phyloP scores from a whole-genome alignment of 1,284 basidiomycete species.

The Cryptococcus sp. region DNA sequence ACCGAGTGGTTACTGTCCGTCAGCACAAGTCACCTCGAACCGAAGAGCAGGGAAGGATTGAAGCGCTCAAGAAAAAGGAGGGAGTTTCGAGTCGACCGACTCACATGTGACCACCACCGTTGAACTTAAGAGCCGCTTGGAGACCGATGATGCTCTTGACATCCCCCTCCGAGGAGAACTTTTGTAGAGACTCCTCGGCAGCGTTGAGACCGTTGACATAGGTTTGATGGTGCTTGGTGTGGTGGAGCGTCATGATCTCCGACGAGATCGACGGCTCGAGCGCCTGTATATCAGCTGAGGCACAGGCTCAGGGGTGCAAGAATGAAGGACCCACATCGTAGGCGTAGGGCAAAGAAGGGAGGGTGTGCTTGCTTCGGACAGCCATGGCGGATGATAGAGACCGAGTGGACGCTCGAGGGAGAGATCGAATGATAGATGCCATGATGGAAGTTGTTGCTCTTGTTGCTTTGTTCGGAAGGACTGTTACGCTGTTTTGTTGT shows the following conservation, averaged over 20 bases:
- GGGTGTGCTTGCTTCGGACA: slow-evolving; percentile 44
- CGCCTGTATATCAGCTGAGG: slow-evolving; percentile 30
- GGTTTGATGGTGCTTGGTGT: slow-evolving; percentile 91
- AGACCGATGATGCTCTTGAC: slow-evolving; percentile 77
- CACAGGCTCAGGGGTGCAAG: neutral
- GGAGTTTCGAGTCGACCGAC: no score
- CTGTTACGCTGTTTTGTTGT: neutral
- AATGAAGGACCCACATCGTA: slow-evolving; percentile 64
- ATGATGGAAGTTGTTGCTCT: neutral
- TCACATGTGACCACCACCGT: slow-evolving; percentile 68
- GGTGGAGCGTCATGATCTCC: slow-evolving; percentile 89
- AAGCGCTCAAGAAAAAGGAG: no score
- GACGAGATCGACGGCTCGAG: slow-evolving; percentile 55
- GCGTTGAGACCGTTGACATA: slow-evolving; percentile 89
- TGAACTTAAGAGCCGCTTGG: slow-evolving; percentile 82
- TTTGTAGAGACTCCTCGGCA: slow-evolving; percentile 76
- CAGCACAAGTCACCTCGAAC: no score
- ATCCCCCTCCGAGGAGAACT: slow-evolving; percentile 53
- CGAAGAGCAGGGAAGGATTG: no score
- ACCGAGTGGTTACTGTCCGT: slow-evolving; percentile 42
- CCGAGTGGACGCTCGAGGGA: neutral
- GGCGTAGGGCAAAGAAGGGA: slow-evolving; percentile 82
- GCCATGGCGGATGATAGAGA: slow-evolving; percentile 4
- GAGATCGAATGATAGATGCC: slow-evolving; percentile 3
- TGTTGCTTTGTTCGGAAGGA: neutral